Evolutionary conservation across 2,329 filamentous ascomycete genomes (phyloP), one percentile per base, ranked within the genome.

Genomic region (Pseudocercospora fijiensis): DNA sequence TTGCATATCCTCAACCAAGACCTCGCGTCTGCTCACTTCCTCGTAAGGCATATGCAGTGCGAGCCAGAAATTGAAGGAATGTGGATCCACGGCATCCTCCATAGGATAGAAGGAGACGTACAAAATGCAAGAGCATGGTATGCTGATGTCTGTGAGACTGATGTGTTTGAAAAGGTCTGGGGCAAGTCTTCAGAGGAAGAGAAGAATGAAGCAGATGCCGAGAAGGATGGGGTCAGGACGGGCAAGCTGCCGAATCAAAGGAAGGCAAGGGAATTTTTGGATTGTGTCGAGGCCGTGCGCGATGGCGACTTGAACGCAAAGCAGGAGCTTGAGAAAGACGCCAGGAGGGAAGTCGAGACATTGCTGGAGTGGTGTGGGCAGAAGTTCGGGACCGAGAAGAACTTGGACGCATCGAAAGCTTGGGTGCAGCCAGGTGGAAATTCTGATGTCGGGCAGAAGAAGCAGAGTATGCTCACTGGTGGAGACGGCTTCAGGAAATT

Each of bases 1-100:
- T 76, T 85, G 3, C 83, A 85, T 70, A 76, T 85, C 59, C 73
- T 84, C 28, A 85, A 85, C 69, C 73, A 75, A 65, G 82, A 85
- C 70, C 74, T 84, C 0, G 74, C 81, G 4, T 77, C 75, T 20
- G 82, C 82, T 0, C 82, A 85, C 71, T 84, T 85, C 70, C 76
- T 84, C 1, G 76, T 82, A 24, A 77, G 82, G 1, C 80, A 85
- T 67, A 83, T 84, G 81, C 79, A 83, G 71, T 76, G 78, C 8
- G 70, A 76, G 13, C 82, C 82, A 0, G 79, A 80, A 0, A 76
- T 76, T 45, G 83, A 84, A 65, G 80, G 78, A 16, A 85, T 85
- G 82, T 78, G 81, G 43, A 74, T 83, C 1, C 82, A 84, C 65
- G 78, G 79, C 3, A 79, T 85, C 13, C 69, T 85, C 64, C 82